These are phyloP conservation scores for Hymenochaete sp. DNA, from an alignment of 1,284 basidiomycete genomes.

Conservation along the genomic window DNA sequence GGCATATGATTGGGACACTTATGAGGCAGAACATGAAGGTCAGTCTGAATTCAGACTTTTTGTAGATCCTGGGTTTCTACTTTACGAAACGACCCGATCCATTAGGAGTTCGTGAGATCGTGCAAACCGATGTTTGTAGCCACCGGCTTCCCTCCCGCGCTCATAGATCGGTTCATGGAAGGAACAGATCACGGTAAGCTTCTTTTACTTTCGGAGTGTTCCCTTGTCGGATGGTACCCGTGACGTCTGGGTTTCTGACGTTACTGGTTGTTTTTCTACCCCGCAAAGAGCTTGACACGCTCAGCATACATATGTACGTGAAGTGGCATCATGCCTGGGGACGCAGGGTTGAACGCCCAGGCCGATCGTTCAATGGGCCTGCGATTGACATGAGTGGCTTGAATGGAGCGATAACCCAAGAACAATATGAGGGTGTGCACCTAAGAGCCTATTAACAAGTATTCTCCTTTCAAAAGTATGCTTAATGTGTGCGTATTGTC, in stretches of 20 bases:
- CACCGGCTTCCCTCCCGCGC: conserved; percentile 15
- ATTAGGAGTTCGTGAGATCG: conserved; percentile 15
- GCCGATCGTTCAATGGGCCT: not conserved
- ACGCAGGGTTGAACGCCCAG: conserved; percentile 6
- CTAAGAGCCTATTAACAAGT: not conserved
- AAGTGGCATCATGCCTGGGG: conserved; percentile 18
- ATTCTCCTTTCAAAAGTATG: not conserved
- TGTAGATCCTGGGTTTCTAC: not conserved
- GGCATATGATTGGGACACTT: conserved; percentile 17
- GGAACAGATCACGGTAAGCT: conserved; percentile 17
- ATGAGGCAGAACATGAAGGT: conserved; percentile 19
- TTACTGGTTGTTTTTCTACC: not conserved
- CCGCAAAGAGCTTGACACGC: conserved; percentile 16
- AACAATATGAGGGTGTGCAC: conserved; percentile 5
- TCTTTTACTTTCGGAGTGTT: not conserved
- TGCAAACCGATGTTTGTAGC: conserved; percentile 18
- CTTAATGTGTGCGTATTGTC: not conserved
- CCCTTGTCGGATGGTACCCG: not conserved
- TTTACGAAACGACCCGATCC: not conserved
- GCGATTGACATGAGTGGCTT: conserved; percentile 13
- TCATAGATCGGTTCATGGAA: conserved; percentile 15
- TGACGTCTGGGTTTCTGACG: not conserved
- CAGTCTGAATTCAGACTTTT: not conserved
- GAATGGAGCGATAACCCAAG: conserved; percentile 7
- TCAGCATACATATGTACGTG: conserved; percentile 16